phyloP scores from a whole-genome alignment of 257 asterid genomes.

The Solanum medicagineum region DNA sequence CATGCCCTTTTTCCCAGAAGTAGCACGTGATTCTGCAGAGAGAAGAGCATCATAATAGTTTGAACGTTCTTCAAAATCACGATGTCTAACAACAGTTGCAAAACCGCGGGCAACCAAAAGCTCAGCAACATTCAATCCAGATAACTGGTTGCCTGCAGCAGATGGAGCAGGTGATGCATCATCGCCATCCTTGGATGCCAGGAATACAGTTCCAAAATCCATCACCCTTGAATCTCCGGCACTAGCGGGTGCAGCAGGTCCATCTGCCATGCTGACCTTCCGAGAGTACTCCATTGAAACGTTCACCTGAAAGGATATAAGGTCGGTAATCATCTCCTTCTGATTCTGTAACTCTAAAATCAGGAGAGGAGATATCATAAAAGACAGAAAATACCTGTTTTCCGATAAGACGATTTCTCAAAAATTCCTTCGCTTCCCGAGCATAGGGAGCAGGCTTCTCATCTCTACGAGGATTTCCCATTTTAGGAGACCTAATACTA shows the following conservation, averaged over 20 bases:
- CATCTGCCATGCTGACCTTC: conserved; percentile 65
- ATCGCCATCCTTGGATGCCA: conserved; percentile 59
- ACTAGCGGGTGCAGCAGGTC: conserved; percentile 40
- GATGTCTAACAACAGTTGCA: conserved; percentile 88
- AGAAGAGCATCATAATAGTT: conserved; percentile 81
- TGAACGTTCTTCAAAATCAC: conserved; percentile 98
- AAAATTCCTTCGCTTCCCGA: conserved; percentile 90
- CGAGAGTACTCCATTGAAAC: conserved; percentile 97
- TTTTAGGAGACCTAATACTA: conserved; percentile 88
- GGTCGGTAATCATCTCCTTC: background rate
- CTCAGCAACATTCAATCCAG: conserved; percentile 73
- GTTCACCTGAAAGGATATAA: conserved; percentile 45
- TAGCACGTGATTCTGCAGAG: conserved; percentile 86
- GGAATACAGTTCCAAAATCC: conserved; percentile 96
- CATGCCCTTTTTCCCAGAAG: conserved; percentile 73
- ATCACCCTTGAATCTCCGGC: conserved; percentile 47
- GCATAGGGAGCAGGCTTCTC: conserved; percentile 95
- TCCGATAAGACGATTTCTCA: conserved; percentile 82
- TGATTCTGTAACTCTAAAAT: background rate
- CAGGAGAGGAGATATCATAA: background rate
- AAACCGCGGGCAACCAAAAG: conserved; percentile 84
- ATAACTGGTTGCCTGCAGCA: conserved; percentile 41
- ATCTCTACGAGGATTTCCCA: conserved; percentile 93
- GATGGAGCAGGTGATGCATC: conserved; percentile 31
- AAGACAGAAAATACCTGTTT: conserved; percentile 47